A percentile compares a stretch with the other conserved stretches of the same genome.
Conservation (phyloP, 2,329 filamentous ascomycete species). For the Keithomyces neogunnii region DNA sequence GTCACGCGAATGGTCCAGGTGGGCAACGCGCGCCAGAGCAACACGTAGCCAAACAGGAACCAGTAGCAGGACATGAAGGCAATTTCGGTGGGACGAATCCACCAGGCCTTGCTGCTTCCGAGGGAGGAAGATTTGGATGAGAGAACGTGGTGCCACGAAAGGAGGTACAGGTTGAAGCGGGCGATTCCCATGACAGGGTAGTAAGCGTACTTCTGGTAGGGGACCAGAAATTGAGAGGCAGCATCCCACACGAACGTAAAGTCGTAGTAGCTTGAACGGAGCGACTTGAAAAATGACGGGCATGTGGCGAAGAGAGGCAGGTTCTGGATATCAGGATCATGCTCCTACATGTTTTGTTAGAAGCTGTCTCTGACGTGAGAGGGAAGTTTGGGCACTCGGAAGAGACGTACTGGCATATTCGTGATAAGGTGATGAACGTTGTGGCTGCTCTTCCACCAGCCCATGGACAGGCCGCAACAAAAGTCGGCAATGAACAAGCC, state of each 20-base stretch:
- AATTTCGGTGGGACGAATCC: constrained; percentile 60
- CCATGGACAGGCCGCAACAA: constrained; percentile 56
- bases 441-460: constrained; percentile 63
- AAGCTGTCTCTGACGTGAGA: background rate
- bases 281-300: constrained; percentile 54
- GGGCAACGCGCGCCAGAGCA: constrained; percentile 52
- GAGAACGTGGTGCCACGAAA: constrained; percentile 59
- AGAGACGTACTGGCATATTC: constrained; percentile 41
- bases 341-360: constrained; percentile 28
- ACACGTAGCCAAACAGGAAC: constrained; percentile 59
- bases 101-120: constrained; percentile 50
- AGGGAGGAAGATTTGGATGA: constrained; percentile 45
- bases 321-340: constrained; percentile 56
- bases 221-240: constrained; percentile 49
- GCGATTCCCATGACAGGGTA: constrained; percentile 60
- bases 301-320: constrained; percentile 61
- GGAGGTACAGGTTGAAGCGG: constrained; percentile 63
- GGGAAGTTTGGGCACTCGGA: constrained; percentile 6
- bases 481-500: constrained; percentile 57
- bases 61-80: constrained; percentile 55
- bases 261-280: constrained; percentile 60
- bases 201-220: constrained; percentile 58
- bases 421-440: constrained; percentile 61
- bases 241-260: constrained; percentile 56
- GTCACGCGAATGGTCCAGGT: constrained; percentile 46